Evolutionary conservation across 495 filamentous ascomycete species (phyloP), one percentile per base, ranked within the genome.

Genomic region (Bombardia bombarda): DNA sequence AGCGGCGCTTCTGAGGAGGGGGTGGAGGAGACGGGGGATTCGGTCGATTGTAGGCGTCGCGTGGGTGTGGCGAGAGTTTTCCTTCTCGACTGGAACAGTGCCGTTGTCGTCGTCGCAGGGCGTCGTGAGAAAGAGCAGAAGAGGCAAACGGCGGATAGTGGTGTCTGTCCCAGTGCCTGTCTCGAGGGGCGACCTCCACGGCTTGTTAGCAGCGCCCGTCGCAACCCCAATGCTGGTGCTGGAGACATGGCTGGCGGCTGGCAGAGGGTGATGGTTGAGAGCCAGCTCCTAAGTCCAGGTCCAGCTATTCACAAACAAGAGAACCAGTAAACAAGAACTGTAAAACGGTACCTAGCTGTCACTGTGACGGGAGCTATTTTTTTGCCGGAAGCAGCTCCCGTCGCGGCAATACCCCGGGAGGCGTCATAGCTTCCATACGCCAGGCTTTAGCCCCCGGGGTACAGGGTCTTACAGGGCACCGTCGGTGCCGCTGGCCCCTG

Each of bases 101-200:
- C 25, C 14, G 46, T 13, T 19, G 45, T 8, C 16, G 42, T 19
- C 17, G 39, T 28, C 22, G 43, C 14, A 26, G 38, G 24, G 24
- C 32, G 42, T 32, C 42, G 33, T 7, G 63, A 42, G 26, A 67
- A 40, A 6, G 66, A 68, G 46, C 69, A 70, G 43, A 68, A 65
- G 43, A 70, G 56, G 53, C 69, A 69, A 20, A 65, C 45, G 4
- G 66, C 65, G 8, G 35, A 38, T 20, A 24, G 3, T 8, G 14
- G 4, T 8, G 12, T 7, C 1, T 12, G 13, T n/a, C n/a, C 38
- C 38, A 13, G 6, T 33, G 6, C 6, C 32, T 17, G 14, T 32
- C 23, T 21, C 28, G 33, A 21, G 42, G 39, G 17, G 32, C 20
- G 28, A n/a, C 39, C 37, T 17, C 41, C 38, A 26, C 51, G 45